Conservation (phyloP, 106 monocot species). For the Acorus calamus region DNA sequence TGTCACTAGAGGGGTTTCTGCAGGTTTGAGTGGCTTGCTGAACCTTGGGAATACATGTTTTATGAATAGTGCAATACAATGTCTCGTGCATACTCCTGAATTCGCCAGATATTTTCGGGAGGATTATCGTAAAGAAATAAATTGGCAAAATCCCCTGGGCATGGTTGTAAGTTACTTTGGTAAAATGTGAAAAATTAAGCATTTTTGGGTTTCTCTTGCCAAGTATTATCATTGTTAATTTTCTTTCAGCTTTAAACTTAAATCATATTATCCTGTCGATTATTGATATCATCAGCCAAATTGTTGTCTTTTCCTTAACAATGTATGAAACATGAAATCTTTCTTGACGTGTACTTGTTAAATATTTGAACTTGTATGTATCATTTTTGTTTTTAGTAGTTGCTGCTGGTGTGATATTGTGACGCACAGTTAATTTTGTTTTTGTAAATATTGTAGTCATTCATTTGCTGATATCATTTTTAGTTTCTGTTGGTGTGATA, state of each 20-base stretch:
- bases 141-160: conserved; percentile 93
- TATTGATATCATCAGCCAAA: too few species aligned
- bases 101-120: conserved; percentile 90
- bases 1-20: conserved; percentile 50
- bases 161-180: conserved; percentile 77
- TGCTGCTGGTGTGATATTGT: too few species aligned
- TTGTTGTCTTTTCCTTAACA: too few species aligned
- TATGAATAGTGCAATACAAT: conserved; percentile 98
- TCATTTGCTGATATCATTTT: too few species aligned
- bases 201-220: neutral
- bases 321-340: too few species aligned
- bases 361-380: too few species aligned
- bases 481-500: too few species aligned
- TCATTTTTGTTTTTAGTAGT: too few species aligned
- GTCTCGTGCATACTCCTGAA: conserved; percentile 97
- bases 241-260: neutral
- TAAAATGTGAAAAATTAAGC: neutral
- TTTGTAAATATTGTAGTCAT: too few species aligned
- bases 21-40: conserved; percentile 79
- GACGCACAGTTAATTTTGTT: too few species aligned
- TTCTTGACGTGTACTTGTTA: too few species aligned
- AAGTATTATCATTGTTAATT: neutral
- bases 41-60: conserved; percentile 99
- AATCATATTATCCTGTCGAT: too few species aligned
- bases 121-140: conserved; percentile 93